Evolutionary conservation across 345 rosid genomes (phyloP), one percentile per base, ranked within the genome.

Genomic region (Cardamine resedifolia): DNA sequence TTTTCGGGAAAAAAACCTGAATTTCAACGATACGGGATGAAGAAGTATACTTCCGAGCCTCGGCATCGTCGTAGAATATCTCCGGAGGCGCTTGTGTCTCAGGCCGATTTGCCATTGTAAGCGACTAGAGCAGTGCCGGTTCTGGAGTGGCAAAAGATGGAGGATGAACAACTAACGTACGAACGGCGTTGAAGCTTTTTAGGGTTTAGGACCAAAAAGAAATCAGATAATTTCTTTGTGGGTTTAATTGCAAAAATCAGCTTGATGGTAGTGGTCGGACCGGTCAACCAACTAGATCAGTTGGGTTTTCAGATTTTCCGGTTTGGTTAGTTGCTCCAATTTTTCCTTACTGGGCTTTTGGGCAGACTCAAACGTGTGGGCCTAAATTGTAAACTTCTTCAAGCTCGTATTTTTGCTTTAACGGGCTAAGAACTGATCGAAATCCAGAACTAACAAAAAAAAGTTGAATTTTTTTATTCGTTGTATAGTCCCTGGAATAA

Each of bases 11-110:
- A 56, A 27, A 31, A 45, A 95, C 96, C 97, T 91, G 99, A 79
- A 95, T 91, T 70, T 90, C 88, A 1, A 89, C 85, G 58, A 95
- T 95, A n/a, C 98, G 92, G 20, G 98, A 89, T 11, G 99, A 95
- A 27, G 88, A 91, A 15, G 98, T 91, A 83, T 90, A 95, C 72
- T 91, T 95, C 5, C 92, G 83, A 81, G 99, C 99, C 63, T 95
- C 97, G 0, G 77, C 10, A 7, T 90, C 99, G 70, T 87, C 86
- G 63, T 95, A 91, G 80, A 95, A 95, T 64, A 91, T 91, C 86
- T 95, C 99, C 28, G 96, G 98, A 27, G 97, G 99, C 7, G 99
- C 98, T 50, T 73, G 81, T 28, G 83, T 48, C 76, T 94, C 96
- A 10, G 97, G 99, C 21, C 96, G 88, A 80, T 47, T 86, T 51